Conservation (phyloP, 2,329 filamentous ascomycete species). For the Hymenoscyphus fructigenus region DNA sequence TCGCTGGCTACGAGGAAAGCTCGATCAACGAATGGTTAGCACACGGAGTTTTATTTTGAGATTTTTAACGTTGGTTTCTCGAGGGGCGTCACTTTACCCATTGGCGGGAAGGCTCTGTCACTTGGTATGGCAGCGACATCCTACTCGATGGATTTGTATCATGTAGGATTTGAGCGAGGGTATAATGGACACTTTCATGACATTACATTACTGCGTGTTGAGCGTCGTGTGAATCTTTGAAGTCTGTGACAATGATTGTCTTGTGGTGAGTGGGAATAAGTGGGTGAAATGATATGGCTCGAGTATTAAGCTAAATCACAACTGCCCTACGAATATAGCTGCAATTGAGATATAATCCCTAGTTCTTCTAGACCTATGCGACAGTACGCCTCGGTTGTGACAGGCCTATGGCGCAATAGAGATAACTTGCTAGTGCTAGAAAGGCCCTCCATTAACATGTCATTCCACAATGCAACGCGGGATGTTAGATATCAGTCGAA, state of each 20-base stretch:
- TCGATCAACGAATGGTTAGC: constrained; percentile 37
- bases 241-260: background rate
- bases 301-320: background rate
- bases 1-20: constrained; percentile 40
- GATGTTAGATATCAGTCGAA: background rate
- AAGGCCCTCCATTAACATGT: too few relatives aligned
- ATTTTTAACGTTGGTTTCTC: constrained; percentile 34
- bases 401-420: too few relatives aligned
- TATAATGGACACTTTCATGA: constrained; percentile 35
- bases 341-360: too few relatives aligned
- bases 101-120: constrained; percentile 21
- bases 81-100: constrained; percentile 32
- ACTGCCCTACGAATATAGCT: too few relatives aligned
- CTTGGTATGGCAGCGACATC: constrained; percentile 20
- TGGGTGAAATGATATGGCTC: background rate
- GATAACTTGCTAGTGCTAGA: too few relatives aligned
- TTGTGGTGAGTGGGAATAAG: background rate
- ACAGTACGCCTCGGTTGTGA: too few relatives aligned
- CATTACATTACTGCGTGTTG: constrained; percentile 2
- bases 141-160: constrained; percentile 30
- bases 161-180: constrained; percentile 33
- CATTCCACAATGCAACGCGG: background rate
- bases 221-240: background rate
- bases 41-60: constrained; percentile 38
- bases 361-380: too few relatives aligned